Evolutionary conservation across 2,329 filamentous ascomycete species (phyloP).

Genomic region (Colletotrichum sp.): DNA sequence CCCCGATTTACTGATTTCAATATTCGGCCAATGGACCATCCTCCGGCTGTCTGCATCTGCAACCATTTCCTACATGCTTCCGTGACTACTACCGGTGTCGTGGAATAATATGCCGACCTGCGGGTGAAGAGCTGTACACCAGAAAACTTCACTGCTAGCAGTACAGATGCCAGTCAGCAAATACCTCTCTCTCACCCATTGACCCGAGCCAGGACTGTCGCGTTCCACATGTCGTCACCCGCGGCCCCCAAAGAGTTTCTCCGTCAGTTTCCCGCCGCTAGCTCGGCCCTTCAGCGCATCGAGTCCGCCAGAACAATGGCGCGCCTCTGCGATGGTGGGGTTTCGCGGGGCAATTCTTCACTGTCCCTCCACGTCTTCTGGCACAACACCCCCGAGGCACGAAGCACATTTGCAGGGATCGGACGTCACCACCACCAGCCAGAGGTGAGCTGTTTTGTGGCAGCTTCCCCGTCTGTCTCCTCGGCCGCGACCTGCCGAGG

Average conservation of each 20-base stretch:
- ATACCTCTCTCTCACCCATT: neutral
- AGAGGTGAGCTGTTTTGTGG: slow-evolving; percentile 18
- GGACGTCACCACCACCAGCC: slow-evolving; percentile 2
- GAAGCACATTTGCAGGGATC: slow-evolving; percentile 4
- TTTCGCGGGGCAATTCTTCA: slow-evolving; percentile 16
- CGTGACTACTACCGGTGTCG: neutral
- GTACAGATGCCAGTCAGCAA: neutral
- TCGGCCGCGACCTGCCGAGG: slow-evolving; percentile 12
- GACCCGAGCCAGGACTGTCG: neutral
- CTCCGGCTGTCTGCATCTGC: neutral
- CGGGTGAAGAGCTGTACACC: neutral
- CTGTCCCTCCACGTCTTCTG: neutral
- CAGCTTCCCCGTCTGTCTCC: slow-evolving; percentile 5
- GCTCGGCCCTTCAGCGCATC: neutral
- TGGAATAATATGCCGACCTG: neutral
- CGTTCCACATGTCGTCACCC: neutral
- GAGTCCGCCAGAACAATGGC: neutral
- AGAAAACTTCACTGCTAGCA: neutral
- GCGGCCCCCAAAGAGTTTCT: neutral
- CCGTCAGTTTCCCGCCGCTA: slow-evolving; percentile 14
- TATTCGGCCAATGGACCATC: neutral
- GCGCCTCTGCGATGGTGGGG: slow-evolving; percentile 14
- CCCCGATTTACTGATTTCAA: neutral
- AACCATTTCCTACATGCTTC: neutral
- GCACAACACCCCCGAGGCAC: neutral